Evolutionary conservation across 2,329 filamentous ascomycete genomes (phyloP).

Genomic region (Colletotrichum sp.): DNA sequence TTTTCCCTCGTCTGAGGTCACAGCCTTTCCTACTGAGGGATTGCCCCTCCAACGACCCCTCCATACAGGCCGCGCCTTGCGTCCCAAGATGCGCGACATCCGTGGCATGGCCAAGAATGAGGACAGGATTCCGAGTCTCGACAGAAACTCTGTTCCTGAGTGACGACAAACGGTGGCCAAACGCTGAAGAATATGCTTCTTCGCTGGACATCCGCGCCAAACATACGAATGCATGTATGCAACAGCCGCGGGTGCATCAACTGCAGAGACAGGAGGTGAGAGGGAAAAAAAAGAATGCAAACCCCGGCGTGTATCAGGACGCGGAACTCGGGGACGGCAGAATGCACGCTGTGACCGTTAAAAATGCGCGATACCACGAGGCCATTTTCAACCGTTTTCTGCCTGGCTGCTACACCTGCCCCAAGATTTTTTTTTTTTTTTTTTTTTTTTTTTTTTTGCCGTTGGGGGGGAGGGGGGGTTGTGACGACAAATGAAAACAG

Average conservation of each 20-base stretch:
- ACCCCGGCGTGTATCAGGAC: background rate
- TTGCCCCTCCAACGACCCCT: constrained; percentile 13
- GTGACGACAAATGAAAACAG: too few relatives aligned
- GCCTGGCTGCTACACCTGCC: background rate
- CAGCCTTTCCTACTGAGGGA: constrained; percentile 9
- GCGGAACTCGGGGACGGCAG: constrained; percentile 7
- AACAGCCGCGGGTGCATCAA: background rate
- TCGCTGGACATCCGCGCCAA: background rate
- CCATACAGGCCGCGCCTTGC: background rate
- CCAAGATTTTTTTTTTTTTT: background rate
- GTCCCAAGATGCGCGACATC: constrained; percentile 4
- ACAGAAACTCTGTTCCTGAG: background rate
- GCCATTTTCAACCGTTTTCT: background rate
- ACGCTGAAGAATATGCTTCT: background rate
- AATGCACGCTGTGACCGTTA: background rate
- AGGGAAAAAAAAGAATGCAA: background rate
- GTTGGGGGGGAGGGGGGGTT: too few relatives aligned
- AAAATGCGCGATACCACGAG: background rate
- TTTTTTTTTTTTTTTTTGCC: too few relatives aligned
- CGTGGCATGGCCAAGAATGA: background rate
- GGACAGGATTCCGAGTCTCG: background rate
- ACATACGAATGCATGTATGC: background rate
- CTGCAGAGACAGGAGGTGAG: background rate
- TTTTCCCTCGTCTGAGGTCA: background rate
- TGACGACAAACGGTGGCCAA: background rate